A percentile compares a stretch with the other conserved stretches of the same genome.
Conservation (phyloP, 1,139 yeast genomes). For the Lodderomyces parapsilosis region DNA sequence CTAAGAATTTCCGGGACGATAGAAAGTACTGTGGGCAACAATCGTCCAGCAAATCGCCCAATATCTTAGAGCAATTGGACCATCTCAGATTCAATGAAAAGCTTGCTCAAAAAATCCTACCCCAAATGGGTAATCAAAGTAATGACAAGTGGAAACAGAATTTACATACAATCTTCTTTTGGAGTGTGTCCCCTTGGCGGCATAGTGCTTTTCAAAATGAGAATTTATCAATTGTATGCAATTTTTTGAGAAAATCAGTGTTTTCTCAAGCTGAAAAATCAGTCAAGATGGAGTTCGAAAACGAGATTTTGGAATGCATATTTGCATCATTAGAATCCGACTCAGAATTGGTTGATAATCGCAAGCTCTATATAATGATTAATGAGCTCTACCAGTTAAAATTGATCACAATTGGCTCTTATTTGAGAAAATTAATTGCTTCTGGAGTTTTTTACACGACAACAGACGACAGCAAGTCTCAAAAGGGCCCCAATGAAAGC, state of each 20-base stretch:
- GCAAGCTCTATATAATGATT: slow-evolving; percentile 49
- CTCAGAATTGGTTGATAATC: slow-evolving; percentile 17
- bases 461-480: slow-evolving; percentile 18
- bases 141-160: slow-evolving; percentile 36
- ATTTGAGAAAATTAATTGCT: slow-evolving; percentile 75
- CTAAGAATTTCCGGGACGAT: neutral
- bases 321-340: slow-evolving; percentile 41
- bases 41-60: slow-evolving; percentile 33
- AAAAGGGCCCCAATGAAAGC: slow-evolving; percentile 14
- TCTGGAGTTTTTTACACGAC: slow-evolving; percentile 71
- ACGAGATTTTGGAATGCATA: slow-evolving; percentile 47
- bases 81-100: slow-evolving; percentile 29
- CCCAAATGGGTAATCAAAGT: slow-evolving; percentile 15
- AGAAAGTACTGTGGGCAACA: slow-evolving; percentile 24
- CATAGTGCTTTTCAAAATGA: slow-evolving; percentile 28
- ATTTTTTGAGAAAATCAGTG: slow-evolving; percentile 33
- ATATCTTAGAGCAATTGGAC: slow-evolving; percentile 35
- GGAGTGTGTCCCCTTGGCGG: slow-evolving; percentile 50
- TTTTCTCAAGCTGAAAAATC: slow-evolving; percentile 22
- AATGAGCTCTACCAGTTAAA: slow-evolving; percentile 54
- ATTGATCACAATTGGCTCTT: slow-evolving; percentile 61
- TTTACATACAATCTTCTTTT: slow-evolving; percentile 39
- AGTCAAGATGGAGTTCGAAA: slow-evolving; percentile 46
- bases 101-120: slow-evolving; percentile 30
- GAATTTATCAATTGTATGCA: slow-evolving; percentile 36